These are phyloP conservation scores for Penicillium sp. DNA, from an alignment of 2,329 filamentous ascomycete genomes.

Conservation along the genomic window DNA sequence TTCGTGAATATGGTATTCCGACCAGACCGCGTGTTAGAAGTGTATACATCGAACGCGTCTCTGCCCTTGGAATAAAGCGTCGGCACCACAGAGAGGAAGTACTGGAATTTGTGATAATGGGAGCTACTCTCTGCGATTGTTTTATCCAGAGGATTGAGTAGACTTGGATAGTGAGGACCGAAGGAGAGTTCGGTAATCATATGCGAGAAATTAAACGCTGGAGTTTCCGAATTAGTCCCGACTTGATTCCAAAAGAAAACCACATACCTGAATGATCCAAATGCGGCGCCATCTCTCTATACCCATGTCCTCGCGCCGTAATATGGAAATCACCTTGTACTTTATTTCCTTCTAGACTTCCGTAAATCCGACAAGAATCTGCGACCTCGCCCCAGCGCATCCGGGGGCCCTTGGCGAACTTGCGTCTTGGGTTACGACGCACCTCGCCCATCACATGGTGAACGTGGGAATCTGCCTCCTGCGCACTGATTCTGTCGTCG, in stretches of 20 bases:
- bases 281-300: slow-evolving; percentile 73
- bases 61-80: slow-evolving; percentile 74
- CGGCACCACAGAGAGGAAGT: slow-evolving; percentile 91
- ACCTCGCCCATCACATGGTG: slow-evolving; percentile 80
- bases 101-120: slow-evolving; percentile 96
- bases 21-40: slow-evolving; percentile 33
- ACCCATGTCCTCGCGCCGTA: slow-evolving; percentile 92
- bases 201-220: slow-evolving; percentile 96
- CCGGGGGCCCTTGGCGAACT: slow-evolving; percentile 69
- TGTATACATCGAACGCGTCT: slow-evolving; percentile 41
- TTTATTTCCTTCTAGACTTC: slow-evolving; percentile 87
- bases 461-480: slow-evolving; percentile 73
- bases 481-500: slow-evolving; percentile 44
- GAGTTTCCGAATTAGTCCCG: slow-evolving; percentile 33
- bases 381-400: slow-evolving; percentile 52
- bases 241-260: too few relatives aligned
- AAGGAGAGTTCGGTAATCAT: slow-evolving; percentile 94
- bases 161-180: slow-evolving; percentile 89
- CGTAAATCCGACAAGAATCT: slow-evolving; percentile 84
- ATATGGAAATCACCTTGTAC: slow-evolving; percentile 98
- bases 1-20: slow-evolving; percentile 69
- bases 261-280: slow-evolving; percentile 74
- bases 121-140: slow-evolving; percentile 70
- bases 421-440: slow-evolving; percentile 60
- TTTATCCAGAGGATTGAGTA: slow-evolving; percentile 89